Evolutionary conservation across 805 yeast species (phyloP).

Genomic region (Candida nitratophila): DNA sequence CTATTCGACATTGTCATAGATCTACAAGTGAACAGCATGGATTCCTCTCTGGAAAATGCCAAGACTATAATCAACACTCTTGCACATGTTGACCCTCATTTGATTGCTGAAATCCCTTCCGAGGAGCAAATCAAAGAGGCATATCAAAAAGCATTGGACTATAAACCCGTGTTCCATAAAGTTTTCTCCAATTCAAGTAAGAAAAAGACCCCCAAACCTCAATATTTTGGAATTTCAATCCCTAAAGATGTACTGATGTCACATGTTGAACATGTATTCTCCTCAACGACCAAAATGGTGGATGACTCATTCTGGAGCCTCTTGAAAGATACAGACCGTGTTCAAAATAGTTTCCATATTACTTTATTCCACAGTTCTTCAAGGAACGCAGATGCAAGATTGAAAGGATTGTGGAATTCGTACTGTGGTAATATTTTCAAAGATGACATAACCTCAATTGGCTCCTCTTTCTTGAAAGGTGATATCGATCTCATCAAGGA

Average conservation of each 20-base stretch:
- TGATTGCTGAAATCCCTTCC: slow-evolving; percentile 35
- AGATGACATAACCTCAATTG: slow-evolving; percentile 5
- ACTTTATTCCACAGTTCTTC: slow-evolving; percentile 48
- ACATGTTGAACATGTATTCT: slow-evolving; percentile 12
- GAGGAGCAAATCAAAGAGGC: slow-evolving; percentile 37
- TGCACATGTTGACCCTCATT: slow-evolving; percentile 32
- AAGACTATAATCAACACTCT: slow-evolving; percentile 33
- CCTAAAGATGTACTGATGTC: slow-evolving; percentile 7
- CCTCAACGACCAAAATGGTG: slow-evolving; percentile 1
- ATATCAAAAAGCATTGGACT: slow-evolving; percentile 43
- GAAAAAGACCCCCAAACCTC: slow-evolving; percentile 21
- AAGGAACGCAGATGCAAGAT: slow-evolving; percentile 8
- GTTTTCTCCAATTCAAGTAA: slow-evolving; percentile 12
- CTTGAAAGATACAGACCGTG: slow-evolving; percentile 25
- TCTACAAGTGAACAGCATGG: slow-evolving; percentile 34
- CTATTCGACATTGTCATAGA: slow-evolving; percentile 61
- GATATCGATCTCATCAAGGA: no score
- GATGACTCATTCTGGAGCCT: slow-evolving; percentile 14
- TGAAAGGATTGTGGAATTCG: slow-evolving; percentile 11
- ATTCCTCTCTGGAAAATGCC: slow-evolving; percentile 47
- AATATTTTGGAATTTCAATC: slow-evolving; percentile 40
- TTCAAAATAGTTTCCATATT: slow-evolving; percentile 57
- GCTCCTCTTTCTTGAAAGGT: not conserved
- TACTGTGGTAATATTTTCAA: slow-evolving; percentile 9
- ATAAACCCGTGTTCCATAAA: slow-evolving; percentile 45